phyloP scores from a whole-genome alignment of 495 filamentous ascomycete genomes.

The Penicillium crystallinum region DNA sequence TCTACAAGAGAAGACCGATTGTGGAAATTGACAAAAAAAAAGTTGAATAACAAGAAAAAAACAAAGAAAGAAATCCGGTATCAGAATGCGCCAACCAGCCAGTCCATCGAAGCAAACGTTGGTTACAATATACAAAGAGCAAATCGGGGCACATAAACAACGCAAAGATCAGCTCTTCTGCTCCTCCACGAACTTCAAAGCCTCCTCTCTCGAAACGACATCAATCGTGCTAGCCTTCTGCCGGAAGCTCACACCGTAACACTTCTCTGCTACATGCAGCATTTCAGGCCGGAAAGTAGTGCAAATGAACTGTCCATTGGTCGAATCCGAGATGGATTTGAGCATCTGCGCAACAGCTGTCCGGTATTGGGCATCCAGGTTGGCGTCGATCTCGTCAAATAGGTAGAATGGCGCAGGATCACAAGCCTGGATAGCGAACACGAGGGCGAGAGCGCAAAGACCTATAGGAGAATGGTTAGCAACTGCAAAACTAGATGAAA shows the following conservation, averaged over 20 bases:
- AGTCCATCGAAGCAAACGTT: constrained; percentile 13
- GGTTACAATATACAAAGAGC: constrained; percentile 15
- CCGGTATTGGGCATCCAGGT: constrained; percentile 94
- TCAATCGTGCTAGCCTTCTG: constrained; percentile 92
- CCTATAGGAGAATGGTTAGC: constrained; percentile 44
- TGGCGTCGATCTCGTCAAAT: constrained; percentile 98
- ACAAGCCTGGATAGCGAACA: constrained; percentile 98
- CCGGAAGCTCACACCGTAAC: constrained; percentile 91
- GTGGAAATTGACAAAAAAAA: not conserved
- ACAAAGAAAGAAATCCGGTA: constrained; percentile 12
- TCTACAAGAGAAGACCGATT: too few species aligned
- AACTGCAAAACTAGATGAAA: not conserved
- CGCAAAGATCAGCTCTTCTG: constrained; percentile 41
- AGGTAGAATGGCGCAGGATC: constrained; percentile 98
- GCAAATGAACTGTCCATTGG: constrained; percentile 68
- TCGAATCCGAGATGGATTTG: constrained; percentile 61
- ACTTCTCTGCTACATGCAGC: constrained; percentile 90
- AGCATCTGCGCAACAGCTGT: constrained; percentile 90
- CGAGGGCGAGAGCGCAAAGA: constrained; percentile 89
- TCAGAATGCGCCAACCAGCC: constrained; percentile 17
- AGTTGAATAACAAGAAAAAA: not conserved
- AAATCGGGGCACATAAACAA: not conserved
- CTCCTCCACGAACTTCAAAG: constrained; percentile 89
- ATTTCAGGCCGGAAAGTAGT: constrained; percentile 99
- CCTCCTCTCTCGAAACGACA: constrained; percentile 80